A percentile compares a stretch with the other conserved stretches of the same genome.
Conservation (phyloP, 2,329 filamentous ascomycete genomes). For the Harringtonia lauricola region DNA sequence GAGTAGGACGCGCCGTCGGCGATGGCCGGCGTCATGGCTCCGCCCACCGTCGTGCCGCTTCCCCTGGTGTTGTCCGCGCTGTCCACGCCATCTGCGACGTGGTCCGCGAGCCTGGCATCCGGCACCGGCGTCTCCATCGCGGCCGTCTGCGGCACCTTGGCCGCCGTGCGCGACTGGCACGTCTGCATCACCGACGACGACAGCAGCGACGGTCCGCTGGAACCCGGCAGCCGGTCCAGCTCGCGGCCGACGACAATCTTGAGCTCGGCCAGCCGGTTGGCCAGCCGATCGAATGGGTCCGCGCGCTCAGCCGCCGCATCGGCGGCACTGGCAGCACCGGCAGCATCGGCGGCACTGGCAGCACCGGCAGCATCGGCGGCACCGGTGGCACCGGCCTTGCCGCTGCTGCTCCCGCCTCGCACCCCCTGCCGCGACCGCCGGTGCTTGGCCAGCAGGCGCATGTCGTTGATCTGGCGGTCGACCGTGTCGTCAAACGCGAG, state of each 20-base stretch:
- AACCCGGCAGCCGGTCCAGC: slow-evolving; percentile 6
- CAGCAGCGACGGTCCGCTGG: too few species aligned
- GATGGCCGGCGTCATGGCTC: neutral
- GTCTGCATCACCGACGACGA: neutral
- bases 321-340: too few species aligned
- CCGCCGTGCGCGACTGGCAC: neutral
- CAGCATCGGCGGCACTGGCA: too few species aligned
- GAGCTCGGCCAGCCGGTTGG: slow-evolving; percentile 10
- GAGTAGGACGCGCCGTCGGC: too few species aligned
- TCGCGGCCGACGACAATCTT: slow-evolving; percentile 8
- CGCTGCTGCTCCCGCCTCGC: neutral
- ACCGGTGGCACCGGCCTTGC: neutral
- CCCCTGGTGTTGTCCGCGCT: too few species aligned
- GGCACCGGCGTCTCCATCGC: neutral
- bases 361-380: too few species aligned
- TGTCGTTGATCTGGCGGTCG: slow-evolving; percentile 18
- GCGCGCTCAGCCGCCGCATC: neutral
- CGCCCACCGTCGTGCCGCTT: too few species aligned
- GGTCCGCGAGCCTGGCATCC: neutral
- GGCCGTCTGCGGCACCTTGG: neutral
- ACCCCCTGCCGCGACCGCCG: slow-evolving; percentile 7
- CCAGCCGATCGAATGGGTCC: slow-evolving; percentile 12
- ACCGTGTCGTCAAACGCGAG: slow-evolving; percentile 22
- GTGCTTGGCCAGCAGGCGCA: slow-evolving; percentile 16
- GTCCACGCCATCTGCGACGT: neutral